Evolutionary conservation across 164 flowering plant genomes (phyloP).

Genomic region (Nelumbo lutea): DNA sequence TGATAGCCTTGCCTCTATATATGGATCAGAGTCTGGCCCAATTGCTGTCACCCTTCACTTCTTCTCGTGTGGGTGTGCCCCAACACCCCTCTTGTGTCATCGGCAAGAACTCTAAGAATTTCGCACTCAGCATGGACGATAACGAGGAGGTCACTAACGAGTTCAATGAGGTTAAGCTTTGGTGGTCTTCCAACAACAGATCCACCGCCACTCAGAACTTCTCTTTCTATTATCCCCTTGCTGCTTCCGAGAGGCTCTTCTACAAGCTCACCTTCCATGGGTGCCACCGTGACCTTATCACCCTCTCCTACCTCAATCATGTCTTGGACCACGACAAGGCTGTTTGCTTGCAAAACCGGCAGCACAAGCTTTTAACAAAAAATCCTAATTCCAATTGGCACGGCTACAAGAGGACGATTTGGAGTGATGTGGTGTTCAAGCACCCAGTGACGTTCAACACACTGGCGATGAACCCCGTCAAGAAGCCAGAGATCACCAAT

Average conservation of each 20-base stretch:
- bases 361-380: slow-evolving; percentile 56
- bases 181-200: slow-evolving; percentile 37
- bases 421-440: slow-evolving; percentile 54
- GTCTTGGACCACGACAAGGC: slow-evolving; percentile 44
- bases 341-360: slow-evolving; percentile 33
- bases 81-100: background rate
- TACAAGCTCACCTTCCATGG: slow-evolving; percentile 48
- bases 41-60: too few species aligned
- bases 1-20: too few species aligned
- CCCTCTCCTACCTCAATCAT: slow-evolving; percentile 36
- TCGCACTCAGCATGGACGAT: slow-evolving; percentile 52
- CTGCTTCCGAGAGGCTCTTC: slow-evolving; percentile 25
- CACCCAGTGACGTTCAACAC: slow-evolving; percentile 59
- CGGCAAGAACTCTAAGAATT: slow-evolving; percentile 27
- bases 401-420: slow-evolving; percentile 28
- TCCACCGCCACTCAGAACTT: background rate
- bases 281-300: slow-evolving; percentile 32
- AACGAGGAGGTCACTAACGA: slow-evolving; percentile 48
- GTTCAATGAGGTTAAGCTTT: slow-evolving; percentile 34
- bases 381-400: slow-evolving; percentile 24
- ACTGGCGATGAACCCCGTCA: slow-evolving; percentile 45
- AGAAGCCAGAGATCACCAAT: slow-evolving; percentile 47
- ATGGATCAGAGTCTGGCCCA: too few species aligned
- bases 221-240: slow-evolving; percentile 12
- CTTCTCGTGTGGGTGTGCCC: too few species aligned